Percentiles rank a stretch among this genome's conserved stretches.
Conservation (phyloP, 148 eudicot genomes). For the Rhododendron molle region DNA sequence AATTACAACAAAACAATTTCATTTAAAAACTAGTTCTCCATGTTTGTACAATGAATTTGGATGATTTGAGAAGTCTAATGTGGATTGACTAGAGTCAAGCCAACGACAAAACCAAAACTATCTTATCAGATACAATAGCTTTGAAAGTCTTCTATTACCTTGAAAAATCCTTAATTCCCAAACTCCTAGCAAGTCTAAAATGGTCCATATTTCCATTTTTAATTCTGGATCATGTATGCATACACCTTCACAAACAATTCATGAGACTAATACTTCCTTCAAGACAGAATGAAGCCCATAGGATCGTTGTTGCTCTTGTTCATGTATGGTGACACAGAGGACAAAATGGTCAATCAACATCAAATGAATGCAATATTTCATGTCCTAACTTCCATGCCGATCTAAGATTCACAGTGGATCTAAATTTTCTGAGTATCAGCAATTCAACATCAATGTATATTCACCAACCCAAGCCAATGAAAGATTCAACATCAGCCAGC, state of each 20-base stretch:
- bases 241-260: not conserved
- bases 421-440: not conserved
- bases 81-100: not conserved
- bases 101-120: not conserved
- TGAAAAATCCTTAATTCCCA: not conserved
- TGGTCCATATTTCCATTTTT: not conserved
- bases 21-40: not conserved
- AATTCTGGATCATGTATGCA: not conserved
- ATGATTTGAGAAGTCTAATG: not conserved
- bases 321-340: not conserved
- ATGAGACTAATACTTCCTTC: not conserved
- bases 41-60: not conserved
- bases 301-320: not conserved
- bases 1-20: not conserved
- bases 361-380: not conserved
- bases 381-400: not conserved
- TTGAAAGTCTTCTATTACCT: not conserved
- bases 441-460: not conserved
- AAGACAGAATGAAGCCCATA: not conserved
- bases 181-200: not conserved
- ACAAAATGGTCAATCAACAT: not conserved
- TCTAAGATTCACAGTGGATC: not conserved
- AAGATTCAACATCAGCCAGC: not conserved
- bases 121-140: not conserved
- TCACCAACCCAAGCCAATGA: not conserved